Base-by-base conservation (phyloP, 768 basidiomycete genomes). In the Kwoniella mangroviensis region DNA sequence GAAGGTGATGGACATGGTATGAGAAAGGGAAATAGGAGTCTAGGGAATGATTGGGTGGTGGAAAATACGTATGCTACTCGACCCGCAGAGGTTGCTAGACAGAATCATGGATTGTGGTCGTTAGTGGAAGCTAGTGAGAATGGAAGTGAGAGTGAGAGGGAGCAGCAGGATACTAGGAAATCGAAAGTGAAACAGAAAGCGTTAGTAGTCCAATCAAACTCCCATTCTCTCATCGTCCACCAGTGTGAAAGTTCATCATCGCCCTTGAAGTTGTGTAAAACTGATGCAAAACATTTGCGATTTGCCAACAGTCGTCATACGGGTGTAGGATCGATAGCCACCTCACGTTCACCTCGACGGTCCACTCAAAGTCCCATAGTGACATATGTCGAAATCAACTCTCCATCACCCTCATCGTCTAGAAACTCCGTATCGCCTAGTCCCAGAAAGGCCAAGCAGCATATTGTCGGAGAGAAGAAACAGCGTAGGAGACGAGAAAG, bases 101-200 rank as follows among this genome's bases (percentile, higher is more conserved):
- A 57, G 34, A 49, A 52, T 26, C 66, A 65, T 41, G 57, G 61
- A 10, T 52, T 74, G 24, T 66, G 73, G 28, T 56, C 45, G 22
- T 40, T 73, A 28, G 43, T 57, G 12, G 75, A 76, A 55, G 70
- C 68, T 6, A 58, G 66, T 26, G 75, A 74, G 40, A 49, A 49
- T 26, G 4, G 65, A 49, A 60, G 52, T 57, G 65, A 73, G 52
- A 68, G 71, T 56, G 51, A 24, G 34, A 34, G 34, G 34, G 34
- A 34, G 34, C 34, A 34, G 34, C 34, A 34, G 34, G 34, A 34
- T 34, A 6, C 34, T 34, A 34, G 34, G 75, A 74, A 42, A 49
- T 41, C 26, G 4, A 68, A 49, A 60, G 52, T 57, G 65, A 73
- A 57, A 68, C 68, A 56, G 51, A 34, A 34, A 24, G 40, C 17